A percentile compares a stretch with the other conserved stretches of the same genome.
Conservation (phyloP, 306 rosid species). For the Clitoria ternatea region DNA sequence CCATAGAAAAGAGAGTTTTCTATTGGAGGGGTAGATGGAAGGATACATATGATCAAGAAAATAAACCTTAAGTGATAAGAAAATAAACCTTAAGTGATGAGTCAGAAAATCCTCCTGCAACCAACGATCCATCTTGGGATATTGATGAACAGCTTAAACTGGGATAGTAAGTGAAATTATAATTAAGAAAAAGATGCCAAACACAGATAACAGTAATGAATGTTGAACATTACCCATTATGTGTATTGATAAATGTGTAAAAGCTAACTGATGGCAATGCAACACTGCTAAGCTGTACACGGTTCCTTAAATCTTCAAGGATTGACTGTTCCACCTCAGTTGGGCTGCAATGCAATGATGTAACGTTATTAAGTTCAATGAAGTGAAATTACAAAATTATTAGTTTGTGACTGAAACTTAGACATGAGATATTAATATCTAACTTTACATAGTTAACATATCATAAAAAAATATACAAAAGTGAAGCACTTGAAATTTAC, state of each 20-base stretch:
- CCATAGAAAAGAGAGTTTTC: not conserved
- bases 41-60: not conserved
- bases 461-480: slow-evolving; percentile 2
- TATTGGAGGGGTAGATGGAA: not conserved
- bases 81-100: slow-evolving; percentile 77
- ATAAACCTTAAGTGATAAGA: too few species aligned
- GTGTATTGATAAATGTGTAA: slow-evolving; percentile 83
- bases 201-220: slow-evolving; percentile 7
- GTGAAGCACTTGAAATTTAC: slow-evolving; percentile 10
- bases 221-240: slow-evolving; percentile 59
- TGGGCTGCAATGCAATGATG: slow-evolving; percentile 64
- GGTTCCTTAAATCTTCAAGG: slow-evolving; percentile 93
- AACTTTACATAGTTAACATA: not conserved
- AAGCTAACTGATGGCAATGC: slow-evolving; percentile 95
- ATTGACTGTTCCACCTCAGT: slow-evolving; percentile 88
- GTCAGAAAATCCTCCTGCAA: slow-evolving; percentile 98
- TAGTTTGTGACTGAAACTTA: not conserved
- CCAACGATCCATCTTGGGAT: slow-evolving; percentile 89
- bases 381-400: not conserved
- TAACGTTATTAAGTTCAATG: slow-evolving; percentile 24
- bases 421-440: slow-evolving; percentile 5
- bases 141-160: slow-evolving; percentile 94
- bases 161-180: slow-evolving; percentile 23
- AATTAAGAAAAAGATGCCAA: slow-evolving; percentile 19
- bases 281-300: slow-evolving; percentile 87